Evolutionary conservation across 2,329 filamentous ascomycete genomes (phyloP).

Genomic region (Xylaria sp.): DNA sequence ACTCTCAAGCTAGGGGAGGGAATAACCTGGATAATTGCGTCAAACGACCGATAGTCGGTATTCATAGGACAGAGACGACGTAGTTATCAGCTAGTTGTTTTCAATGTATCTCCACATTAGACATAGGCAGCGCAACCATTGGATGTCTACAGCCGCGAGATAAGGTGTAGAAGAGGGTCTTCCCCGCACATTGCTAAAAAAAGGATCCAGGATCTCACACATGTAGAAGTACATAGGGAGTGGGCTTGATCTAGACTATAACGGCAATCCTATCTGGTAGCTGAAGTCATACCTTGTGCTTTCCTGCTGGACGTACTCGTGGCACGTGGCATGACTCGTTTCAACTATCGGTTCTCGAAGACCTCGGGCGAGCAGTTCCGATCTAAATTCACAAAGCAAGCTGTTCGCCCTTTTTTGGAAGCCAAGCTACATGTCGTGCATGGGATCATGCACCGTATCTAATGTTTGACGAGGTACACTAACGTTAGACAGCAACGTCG

Average conservation of each 20-base stretch:
- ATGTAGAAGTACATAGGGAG: neutral
- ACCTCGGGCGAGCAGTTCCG: too few species aligned
- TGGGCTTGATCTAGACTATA: neutral
- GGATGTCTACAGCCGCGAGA: constrained; percentile 13
- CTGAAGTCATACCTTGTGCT: neutral
- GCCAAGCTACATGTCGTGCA: neutral
- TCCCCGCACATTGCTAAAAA: neutral
- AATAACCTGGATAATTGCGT: neutral
- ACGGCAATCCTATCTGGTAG: neutral
- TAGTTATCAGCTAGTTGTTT: neutral
- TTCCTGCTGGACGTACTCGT: neutral
- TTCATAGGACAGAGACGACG: neutral
- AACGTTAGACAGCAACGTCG: neutral
- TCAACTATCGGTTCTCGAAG: too few species aligned
- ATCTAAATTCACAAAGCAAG: neutral
- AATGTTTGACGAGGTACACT: neutral
- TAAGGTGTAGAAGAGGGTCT: constrained; percentile 13
- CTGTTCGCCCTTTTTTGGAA: neutral
- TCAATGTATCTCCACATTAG: neutral
- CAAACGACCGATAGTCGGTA: constrained; percentile 6
- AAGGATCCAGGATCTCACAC: neutral
- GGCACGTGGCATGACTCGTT: neutral
- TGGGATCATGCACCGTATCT: too few species aligned
- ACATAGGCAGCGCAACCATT: neutral
- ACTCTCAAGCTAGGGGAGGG: neutral